phyloP scores from a whole-genome alignment of 768 basidiomycete species.

The Boletus pseudopeckii region DNA sequence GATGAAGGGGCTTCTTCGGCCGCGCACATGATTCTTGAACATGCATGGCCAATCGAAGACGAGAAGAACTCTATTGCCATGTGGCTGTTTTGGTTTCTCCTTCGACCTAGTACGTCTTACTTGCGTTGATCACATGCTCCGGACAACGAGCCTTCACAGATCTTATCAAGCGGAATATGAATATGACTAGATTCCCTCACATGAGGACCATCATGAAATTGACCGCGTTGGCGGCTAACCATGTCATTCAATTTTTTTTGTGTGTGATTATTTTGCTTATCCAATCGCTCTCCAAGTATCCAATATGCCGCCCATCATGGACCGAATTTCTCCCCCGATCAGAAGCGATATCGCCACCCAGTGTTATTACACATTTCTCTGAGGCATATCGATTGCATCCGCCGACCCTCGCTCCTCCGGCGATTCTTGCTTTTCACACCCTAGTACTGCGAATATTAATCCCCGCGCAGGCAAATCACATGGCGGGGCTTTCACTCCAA shows the following conservation, averaged over 20 bases:
- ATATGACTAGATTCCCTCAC: conserved; percentile 40
- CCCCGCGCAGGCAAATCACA: not conserved
- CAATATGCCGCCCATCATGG: conserved; percentile 57
- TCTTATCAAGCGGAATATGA: conserved; percentile 42
- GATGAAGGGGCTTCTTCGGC: conserved; percentile 54
- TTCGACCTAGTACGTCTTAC: conserved; percentile 51
- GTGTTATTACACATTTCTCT: conserved; percentile 41
- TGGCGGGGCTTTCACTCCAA: conserved; percentile 6
- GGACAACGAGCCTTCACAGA: conserved; percentile 34
- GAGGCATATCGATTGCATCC: conserved; percentile 45
- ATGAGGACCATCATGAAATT: conserved; percentile 53
- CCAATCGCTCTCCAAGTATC: conserved; percentile 47
- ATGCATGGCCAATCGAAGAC: conserved; percentile 56
- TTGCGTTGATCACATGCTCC: not conserved
- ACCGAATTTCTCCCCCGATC: conserved; percentile 45
- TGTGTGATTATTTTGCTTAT: conserved; percentile 3
- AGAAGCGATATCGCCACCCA: conserved; percentile 17
- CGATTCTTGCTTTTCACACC: conserved; percentile 67
- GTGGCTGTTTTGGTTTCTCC: conserved; percentile 78
- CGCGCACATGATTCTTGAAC: conserved; percentile 36
- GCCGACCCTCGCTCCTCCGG: conserved; percentile 64
- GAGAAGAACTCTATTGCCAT: conserved; percentile 58
- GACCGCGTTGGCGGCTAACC: conserved; percentile 66
- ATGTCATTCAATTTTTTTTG: conserved; percentile 30
- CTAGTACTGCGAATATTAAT: conserved; percentile 35